Base-by-base conservation (phyloP, 1,284 basidiomycete species). In the Cryptococcus jaspeensis region DNA sequence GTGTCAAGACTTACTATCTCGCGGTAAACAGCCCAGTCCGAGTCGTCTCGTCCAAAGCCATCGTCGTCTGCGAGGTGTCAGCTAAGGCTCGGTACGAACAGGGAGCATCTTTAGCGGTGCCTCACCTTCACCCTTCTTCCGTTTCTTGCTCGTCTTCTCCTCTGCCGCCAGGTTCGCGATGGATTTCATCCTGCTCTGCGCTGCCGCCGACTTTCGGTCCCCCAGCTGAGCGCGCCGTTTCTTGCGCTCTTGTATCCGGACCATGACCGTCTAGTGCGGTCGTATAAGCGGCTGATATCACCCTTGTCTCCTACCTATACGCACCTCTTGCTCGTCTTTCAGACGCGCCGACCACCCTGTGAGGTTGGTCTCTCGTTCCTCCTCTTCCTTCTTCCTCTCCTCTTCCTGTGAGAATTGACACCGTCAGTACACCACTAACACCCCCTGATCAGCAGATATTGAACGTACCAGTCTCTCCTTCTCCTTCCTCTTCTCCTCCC, bases 1-100 rank as follows among this genome's bases (percentile, higher is more conserved):
- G 22, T 13, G 5, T 22, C n/a, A 9, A 23, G 16, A 76, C 82
- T 62, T 67, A 92, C 92, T 57, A 99, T 95, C 78, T 97, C 94
- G 56, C 95, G 90, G 73, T 99, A 99, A 51, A 99, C 93, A 0
- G 88, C 88, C 95, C 96, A 99, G 74, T 99, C 95, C 16, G 88
- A 91, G 70, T 99, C 95, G 65, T 98, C 89, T 32, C 87, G 88
- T 1, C 96, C 94, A 69, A 99, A 99, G 73, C 83, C 89, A 67
- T 99, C 96, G 79, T 98, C 76, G 51, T 69, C 93, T 88, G 57
- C 18, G 50, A 60, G 48, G 18, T 44, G 58, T 59, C 47, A 58
- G 53, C 42, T 39, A 7, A 20, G 20, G n/a, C 22, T 23, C 11
- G 25, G 8, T n/a, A 15, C 16, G 38, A 22, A 52, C 32, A 37